phyloP scores from a whole-genome alignment of 2,329 filamentous ascomycete species.

The Sodiomyces alkalinus region DNA sequence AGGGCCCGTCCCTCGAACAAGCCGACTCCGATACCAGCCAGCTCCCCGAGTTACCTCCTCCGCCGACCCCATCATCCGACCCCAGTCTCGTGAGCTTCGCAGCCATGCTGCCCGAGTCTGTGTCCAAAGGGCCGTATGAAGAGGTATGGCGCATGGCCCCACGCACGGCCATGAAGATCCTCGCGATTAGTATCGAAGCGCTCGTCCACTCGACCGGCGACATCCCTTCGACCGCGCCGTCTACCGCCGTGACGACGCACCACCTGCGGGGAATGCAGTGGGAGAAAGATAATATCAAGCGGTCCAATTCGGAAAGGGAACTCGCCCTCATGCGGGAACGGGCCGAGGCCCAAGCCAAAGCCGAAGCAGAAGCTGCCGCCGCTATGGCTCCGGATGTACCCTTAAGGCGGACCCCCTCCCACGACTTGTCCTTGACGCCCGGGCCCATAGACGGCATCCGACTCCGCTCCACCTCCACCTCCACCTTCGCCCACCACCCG shows the following conservation, averaged over 20 bases:
- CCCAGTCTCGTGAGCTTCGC: slow-evolving; percentile 14
- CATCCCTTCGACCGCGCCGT: slow-evolving; percentile 64
- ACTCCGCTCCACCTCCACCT: slow-evolving; percentile 22
- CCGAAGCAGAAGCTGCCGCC: slow-evolving; percentile 10
- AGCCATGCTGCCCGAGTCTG: too few relatives aligned
- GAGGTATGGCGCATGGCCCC: slow-evolving; percentile 62
- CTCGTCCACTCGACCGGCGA: slow-evolving; percentile 63
- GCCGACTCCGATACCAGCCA: slow-evolving; percentile 8
- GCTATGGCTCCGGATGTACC: too few relatives aligned
- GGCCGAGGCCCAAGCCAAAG: slow-evolving; percentile 13
- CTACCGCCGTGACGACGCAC: slow-evolving; percentile 46
- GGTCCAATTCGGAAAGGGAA: slow-evolving; percentile 41
- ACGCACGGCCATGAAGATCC: slow-evolving; percentile 60
- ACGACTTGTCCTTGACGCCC: slow-evolving; percentile 2
- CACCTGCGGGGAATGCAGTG: slow-evolving; percentile 47
- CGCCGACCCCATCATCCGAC: slow-evolving; percentile 26
- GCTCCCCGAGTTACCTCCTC: slow-evolving; percentile 21
- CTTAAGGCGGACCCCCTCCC: too few relatives aligned
- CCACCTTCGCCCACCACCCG: too few relatives aligned
- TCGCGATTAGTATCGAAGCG: slow-evolving; percentile 57
- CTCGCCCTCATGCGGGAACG: slow-evolving; percentile 28
- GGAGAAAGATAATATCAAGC: slow-evolving; percentile 45
- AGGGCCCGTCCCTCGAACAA: slow-evolving; percentile 9
- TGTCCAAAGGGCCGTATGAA: slow-evolving; percentile 28
- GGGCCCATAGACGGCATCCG: slow-evolving; percentile 39